Conservation (phyloP, 108 stramenopile genomes). For the Cyclotella sp. region DNA sequence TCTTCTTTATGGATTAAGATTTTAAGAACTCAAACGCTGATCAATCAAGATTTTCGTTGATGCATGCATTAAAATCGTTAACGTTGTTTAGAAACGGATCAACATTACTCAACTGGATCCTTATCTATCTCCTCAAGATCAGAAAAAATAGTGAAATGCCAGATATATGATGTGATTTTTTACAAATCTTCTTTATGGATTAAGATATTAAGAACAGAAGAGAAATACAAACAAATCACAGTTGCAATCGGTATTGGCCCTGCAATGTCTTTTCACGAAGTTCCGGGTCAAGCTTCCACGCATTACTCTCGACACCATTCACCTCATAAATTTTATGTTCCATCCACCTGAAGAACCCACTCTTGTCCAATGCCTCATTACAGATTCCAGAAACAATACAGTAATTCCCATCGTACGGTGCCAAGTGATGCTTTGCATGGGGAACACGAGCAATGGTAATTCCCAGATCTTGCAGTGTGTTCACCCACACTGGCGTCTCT, state of each 20-base stretch:
- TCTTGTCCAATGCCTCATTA: conserved; percentile 75
- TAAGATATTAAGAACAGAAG: neutral
- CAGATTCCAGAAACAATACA: conserved; percentile 89
- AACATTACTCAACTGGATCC: no score
- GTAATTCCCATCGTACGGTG: conserved; percentile 93
- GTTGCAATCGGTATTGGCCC: conserved; percentile 61
- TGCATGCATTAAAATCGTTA: no score
- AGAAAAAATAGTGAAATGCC: neutral
- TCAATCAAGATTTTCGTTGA: no score
- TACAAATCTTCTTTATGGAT: neutral
- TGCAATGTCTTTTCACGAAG: conserved; percentile 68
- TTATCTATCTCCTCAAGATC: neutral
- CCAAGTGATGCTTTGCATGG: conserved; percentile 89
- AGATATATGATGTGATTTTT: no score
- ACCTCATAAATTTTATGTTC: conserved; percentile 80
- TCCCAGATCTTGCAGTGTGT: conserved; percentile 68
- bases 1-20: neutral
- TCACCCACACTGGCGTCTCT: conserved; percentile 62
- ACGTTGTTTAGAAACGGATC: no score
- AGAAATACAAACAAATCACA: conserved; percentile 13
- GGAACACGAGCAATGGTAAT: conserved; percentile 73
- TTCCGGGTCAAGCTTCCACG: conserved; percentile 86
- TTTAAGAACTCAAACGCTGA: no score
- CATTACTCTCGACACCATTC: conserved; percentile 88
- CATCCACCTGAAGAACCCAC: conserved; percentile 84